A percentile compares a stretch with the other conserved stretches of the same genome.
Evolutionary conservation across 2,329 filamentous ascomycete genomes (phyloP).

Genomic region (Taxawa tesnikishii): DNA sequence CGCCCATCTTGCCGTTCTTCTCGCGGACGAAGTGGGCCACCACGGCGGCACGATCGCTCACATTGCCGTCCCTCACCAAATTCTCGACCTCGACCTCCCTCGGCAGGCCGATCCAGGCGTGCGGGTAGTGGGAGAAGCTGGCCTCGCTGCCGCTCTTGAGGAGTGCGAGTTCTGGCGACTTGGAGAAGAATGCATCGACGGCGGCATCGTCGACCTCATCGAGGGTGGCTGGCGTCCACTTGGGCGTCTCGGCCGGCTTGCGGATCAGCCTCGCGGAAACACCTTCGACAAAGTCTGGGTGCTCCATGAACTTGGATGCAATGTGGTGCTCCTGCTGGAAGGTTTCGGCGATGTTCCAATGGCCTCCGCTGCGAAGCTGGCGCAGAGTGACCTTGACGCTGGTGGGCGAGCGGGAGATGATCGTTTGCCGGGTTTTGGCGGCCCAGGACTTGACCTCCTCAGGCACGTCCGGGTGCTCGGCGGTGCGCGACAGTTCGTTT

Average conservation of each 20-base stretch:
- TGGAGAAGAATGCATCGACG: constrained; percentile 59
- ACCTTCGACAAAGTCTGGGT: constrained; percentile 84
- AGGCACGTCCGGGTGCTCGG: constrained; percentile 25
- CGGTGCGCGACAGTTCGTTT: constrained; percentile 42
- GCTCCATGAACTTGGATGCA: constrained; percentile 75
- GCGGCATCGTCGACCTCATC: constrained; percentile 48
- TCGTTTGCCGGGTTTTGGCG: constrained; percentile 58
- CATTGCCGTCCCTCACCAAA: constrained; percentile 22
- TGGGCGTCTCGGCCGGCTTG: constrained; percentile 52
- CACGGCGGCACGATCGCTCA: constrained; percentile 23
- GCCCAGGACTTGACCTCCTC: constrained; percentile 61
- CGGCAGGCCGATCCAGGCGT: constrained; percentile 58
- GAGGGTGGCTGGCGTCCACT: constrained; percentile 66
- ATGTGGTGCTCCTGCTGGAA: constrained; percentile 82
- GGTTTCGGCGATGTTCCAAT: constrained; percentile 72
- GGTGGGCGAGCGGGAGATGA: constrained; percentile 72
- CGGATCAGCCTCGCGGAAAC: constrained; percentile 70
- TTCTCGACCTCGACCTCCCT: constrained; percentile 49
- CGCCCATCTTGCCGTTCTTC: constrained; percentile 32
- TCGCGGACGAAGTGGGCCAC: constrained; percentile 25
- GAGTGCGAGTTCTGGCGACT: constrained; percentile 43
- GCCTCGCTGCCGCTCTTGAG: constrained; percentile 33
- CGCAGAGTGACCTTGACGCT: constrained; percentile 72
- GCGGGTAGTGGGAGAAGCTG: constrained; percentile 64
- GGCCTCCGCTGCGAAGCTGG: constrained; percentile 63